phyloP scores from a whole-genome alignment of 2,329 filamentous ascomycete species.

The Penicillium capsulatum region DNA sequence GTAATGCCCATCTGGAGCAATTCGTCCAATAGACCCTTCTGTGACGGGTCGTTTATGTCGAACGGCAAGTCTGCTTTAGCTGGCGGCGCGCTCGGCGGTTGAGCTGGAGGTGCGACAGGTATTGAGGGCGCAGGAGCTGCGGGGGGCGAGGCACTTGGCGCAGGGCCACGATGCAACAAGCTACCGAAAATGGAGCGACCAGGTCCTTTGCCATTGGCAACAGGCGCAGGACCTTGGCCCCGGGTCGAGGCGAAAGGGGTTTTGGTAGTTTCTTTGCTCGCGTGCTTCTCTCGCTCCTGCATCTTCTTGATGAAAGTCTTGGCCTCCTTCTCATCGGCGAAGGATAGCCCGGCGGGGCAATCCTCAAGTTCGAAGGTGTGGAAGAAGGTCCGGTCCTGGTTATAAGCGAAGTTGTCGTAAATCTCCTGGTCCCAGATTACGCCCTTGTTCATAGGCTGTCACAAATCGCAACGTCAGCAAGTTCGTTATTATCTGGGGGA shows the following conservation, averaged over 20 bases:
- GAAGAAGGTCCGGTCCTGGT: slow-evolving; percentile 96
- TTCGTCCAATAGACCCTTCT: slow-evolving; percentile 59
- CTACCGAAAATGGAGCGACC: slow-evolving; percentile 52
- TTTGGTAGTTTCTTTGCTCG: slow-evolving; percentile 76
- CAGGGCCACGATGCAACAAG: slow-evolving; percentile 47
- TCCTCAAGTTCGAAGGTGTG: slow-evolving; percentile 95
- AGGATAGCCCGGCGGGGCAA: slow-evolving; percentile 83
- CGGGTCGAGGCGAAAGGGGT: slow-evolving; percentile 64
- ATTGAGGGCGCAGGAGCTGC: slow-evolving; percentile 27
- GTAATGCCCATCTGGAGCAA: slow-evolving; percentile 63
- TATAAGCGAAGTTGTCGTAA: slow-evolving; percentile 90
- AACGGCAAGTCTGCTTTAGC: slow-evolving; percentile 46
- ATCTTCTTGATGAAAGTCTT: slow-evolving; percentile 97
- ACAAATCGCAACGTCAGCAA: slow-evolving; percentile 12
- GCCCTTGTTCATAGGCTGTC: slow-evolving; percentile 68
- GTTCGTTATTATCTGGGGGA: slow-evolving; percentile 1
- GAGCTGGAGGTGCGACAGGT: slow-evolving; percentile 29
- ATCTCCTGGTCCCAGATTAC: slow-evolving; percentile 98
- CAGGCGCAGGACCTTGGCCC: slow-evolving; percentile 44
- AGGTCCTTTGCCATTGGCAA: slow-evolving; percentile 44
- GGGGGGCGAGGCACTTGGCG: slow-evolving; percentile 29
- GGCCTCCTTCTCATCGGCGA: slow-evolving; percentile 95
- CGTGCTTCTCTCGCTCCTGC: slow-evolving; percentile 92
- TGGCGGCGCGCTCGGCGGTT: slow-evolving; percentile 23
- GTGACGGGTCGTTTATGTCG: slow-evolving; percentile 59